Evolutionary conservation across 768 basidiomycete species (phyloP).

Genomic region (Naganishia vishniacii): DNA sequence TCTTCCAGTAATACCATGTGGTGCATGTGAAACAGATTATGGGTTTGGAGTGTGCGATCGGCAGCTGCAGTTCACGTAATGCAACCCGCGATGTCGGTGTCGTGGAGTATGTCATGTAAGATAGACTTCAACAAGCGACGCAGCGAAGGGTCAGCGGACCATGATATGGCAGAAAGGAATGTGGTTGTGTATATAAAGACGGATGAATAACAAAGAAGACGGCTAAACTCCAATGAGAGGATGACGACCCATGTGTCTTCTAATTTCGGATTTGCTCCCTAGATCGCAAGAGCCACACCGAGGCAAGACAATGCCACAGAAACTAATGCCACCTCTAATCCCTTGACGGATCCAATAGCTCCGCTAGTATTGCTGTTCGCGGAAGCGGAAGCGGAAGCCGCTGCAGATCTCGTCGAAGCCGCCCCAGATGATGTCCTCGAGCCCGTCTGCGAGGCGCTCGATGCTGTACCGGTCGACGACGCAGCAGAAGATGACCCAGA

Average conservation of each 20-base stretch:
- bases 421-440: neutral
- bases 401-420: slow-evolving; percentile 3
- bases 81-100: too few relatives aligned
- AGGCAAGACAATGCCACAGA: slow-evolving; percentile 11
- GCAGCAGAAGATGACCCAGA: neutral
- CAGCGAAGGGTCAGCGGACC: too few relatives aligned
- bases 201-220: neutral
- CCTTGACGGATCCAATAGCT: neutral
- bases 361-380: neutral
- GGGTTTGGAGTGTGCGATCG: too few relatives aligned
- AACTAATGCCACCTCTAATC: neutral
- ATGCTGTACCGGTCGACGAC: slow-evolving; percentile 20
- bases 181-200: too few relatives aligned
- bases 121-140: too few relatives aligned
- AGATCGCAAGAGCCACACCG: slow-evolving; percentile 6
- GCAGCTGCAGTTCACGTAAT: too few relatives aligned
- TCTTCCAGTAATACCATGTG: too few relatives aligned
- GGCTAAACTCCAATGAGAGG: neutral
- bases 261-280: neutral
- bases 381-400: neutral
- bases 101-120: too few relatives aligned
- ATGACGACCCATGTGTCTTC: neutral
- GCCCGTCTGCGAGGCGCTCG: neutral
- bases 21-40: too few relatives aligned
- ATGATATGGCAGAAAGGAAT: too few relatives aligned